Percentiles rank a stretch among this genome's conserved stretches.
These are phyloP conservation scores for Penicillium steckii DNA, from an alignment of 495 filamentous ascomycete genomes.

Conservation along the genomic window DNA sequence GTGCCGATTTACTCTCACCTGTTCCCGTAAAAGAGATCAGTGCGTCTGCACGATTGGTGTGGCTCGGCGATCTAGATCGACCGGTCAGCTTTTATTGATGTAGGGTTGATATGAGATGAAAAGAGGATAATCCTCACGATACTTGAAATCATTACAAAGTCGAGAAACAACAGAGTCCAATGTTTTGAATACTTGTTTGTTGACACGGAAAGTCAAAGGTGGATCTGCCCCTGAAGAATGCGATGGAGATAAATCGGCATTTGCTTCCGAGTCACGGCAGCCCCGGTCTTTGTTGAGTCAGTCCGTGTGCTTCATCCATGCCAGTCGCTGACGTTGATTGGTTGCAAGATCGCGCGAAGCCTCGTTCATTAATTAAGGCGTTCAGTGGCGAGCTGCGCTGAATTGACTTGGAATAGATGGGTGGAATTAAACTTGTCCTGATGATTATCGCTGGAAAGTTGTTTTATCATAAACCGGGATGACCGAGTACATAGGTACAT, in stretches of 20 bases:
- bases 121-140: no score
- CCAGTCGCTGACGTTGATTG: neutral
- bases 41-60: neutral
- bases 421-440: neutral
- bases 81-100: no score
- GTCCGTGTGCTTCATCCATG: neutral
- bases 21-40: neutral
- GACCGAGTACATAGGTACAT: no score
- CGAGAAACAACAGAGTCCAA: no score
- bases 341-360: neutral
- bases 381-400: slow-evolving; percentile 4
- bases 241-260: neutral
- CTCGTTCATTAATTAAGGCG: neutral
- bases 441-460: neutral
- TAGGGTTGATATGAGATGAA: no score
- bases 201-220: neutral
- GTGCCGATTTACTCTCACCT: slow-evolving; percentile 1
- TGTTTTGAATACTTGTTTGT: neutral
- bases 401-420: no score
- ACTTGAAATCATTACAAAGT: no score
- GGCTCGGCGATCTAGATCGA: neutral
- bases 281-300: neutral
- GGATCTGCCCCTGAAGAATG: neutral
- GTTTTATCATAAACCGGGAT: no score
- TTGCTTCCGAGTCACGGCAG: neutral